phyloP scores from a whole-genome alignment of 805 yeast genomes.

The Yamadazyma sp. region DNA sequence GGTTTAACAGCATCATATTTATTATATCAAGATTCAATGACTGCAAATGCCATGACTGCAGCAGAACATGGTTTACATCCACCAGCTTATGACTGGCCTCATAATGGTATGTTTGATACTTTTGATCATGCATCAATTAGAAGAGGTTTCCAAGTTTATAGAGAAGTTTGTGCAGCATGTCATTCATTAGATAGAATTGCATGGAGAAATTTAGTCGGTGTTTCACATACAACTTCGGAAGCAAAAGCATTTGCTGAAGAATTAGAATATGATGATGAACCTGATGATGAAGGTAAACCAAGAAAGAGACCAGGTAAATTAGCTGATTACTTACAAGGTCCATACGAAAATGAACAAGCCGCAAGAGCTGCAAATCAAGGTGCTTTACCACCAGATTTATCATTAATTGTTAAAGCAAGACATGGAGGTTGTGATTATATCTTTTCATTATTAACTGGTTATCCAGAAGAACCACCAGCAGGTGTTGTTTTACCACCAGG shows the following conservation, averaged over 20 bases:
- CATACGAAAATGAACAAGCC: constrained; percentile 97
- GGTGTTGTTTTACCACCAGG: constrained; percentile 94
- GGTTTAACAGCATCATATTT: constrained; percentile 81
- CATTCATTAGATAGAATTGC: constrained; percentile 96
- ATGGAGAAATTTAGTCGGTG: constrained; percentile 98
- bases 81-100: constrained; percentile 91
- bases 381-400: constrained; percentile 97
- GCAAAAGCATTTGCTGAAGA: constrained; percentile 93
- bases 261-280: constrained; percentile 96
- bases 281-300: constrained; percentile 95
- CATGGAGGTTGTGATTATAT: constrained; percentile 97
- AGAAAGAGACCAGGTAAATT: constrained; percentile 97
- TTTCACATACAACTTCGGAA: constrained; percentile 86
- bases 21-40: constrained; percentile 77
- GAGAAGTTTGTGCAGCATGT: constrained; percentile 99
- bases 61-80: constrained; percentile 99
- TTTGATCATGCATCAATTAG: constrained; percentile 95
- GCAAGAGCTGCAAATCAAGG: constrained; percentile 99
- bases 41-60: constrained; percentile 95
- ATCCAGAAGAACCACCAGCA: constrained; percentile 98
- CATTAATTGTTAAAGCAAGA: constrained; percentile 96
- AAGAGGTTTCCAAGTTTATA: constrained; percentile 98
- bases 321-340: constrained; percentile 92
- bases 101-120: constrained; percentile 84
- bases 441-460: constrained; percentile 93